Conservation (phyloP, 1,284 basidiomycete species). For the Apiotrichum gracile region DNA sequence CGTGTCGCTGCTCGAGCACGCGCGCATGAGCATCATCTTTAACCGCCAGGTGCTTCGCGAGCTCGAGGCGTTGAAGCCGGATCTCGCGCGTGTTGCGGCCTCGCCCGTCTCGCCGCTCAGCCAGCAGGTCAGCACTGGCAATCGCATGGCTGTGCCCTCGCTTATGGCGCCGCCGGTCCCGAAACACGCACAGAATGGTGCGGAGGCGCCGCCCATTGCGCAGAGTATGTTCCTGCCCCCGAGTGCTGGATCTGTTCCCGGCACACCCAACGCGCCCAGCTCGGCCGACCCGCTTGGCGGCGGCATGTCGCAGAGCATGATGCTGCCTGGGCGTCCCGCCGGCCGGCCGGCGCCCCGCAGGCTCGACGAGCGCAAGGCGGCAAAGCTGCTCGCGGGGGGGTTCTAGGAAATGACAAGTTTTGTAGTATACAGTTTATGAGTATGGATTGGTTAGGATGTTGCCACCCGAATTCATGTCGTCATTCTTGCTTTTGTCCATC, state of each 20-base stretch:
- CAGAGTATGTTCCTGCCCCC: conserved; percentile 43
- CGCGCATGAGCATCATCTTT: conserved; percentile 80
- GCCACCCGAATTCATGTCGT: too few species aligned
- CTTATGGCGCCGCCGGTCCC: neutral
- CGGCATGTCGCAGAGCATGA: conserved; percentile 40
- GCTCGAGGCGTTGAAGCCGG: conserved; percentile 72
- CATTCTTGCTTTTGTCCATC: too few species aligned
- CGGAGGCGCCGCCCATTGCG: conserved; percentile 11
- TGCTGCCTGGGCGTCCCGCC: conserved; percentile 25
- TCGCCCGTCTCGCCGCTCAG: neutral
- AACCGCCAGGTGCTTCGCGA: conserved; percentile 81
- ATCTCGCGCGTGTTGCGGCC: conserved; percentile 52
- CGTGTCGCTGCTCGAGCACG: conserved; percentile 79
- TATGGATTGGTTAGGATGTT: too few species aligned
- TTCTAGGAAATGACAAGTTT: conserved; percentile 21
- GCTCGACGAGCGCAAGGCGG: conserved; percentile 43
- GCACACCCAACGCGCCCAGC: conserved; percentile 7
- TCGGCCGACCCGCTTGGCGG: conserved; percentile 10
- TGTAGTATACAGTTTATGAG: too few species aligned
- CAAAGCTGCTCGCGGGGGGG: conserved; percentile 42
- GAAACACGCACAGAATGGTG: neutral
- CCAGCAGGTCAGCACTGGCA: neutral
- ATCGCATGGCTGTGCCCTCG: too few species aligned
- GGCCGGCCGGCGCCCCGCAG: conserved; percentile 22
- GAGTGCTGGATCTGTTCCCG: too few species aligned